Evolutionary conservation across 2,329 filamentous ascomycete species (phyloP).

Genomic region (Penicillium palitans): DNA sequence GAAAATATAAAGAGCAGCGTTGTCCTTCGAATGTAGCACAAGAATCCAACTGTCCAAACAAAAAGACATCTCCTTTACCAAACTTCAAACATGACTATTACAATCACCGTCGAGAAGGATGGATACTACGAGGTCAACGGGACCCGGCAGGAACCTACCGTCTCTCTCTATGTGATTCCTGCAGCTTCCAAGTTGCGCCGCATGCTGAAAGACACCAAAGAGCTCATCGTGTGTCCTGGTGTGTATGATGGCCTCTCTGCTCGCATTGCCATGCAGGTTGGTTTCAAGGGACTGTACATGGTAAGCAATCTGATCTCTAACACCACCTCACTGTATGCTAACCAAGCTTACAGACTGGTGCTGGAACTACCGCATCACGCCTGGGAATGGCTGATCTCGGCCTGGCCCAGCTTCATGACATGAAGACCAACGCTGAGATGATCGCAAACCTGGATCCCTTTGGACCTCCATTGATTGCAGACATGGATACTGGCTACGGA

Average conservation of each 20-base stretch:
- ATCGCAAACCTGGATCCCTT: conserved; percentile 59
- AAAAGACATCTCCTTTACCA: not conserved
- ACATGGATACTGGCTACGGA: conserved; percentile 57
- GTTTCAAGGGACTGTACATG: conserved; percentile 68
- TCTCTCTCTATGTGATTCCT: conserved; percentile 31
- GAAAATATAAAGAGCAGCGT: conserved; percentile 11
- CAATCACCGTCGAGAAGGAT: conserved; percentile 36
- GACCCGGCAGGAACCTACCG: conserved; percentile 28
- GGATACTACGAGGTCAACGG: conserved; percentile 37
- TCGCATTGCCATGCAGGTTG: conserved; percentile 61
- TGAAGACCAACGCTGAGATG: conserved; percentile 64
- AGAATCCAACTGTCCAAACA: not conserved
- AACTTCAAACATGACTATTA: conserved; percentile 30
- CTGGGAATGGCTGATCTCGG: conserved; percentile 66
- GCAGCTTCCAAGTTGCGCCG: conserved; percentile 34
- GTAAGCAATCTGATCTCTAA: conserved; percentile 40
- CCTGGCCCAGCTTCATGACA: conserved; percentile 62
- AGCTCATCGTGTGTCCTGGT: conserved; percentile 59
- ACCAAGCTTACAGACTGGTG: conserved; percentile 53
- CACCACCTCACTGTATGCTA: not conserved
- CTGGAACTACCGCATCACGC: conserved; percentile 61
- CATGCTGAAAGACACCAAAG: conserved; percentile 30
- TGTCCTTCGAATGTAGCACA: conserved; percentile 1
- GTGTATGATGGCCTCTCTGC: conserved; percentile 70
- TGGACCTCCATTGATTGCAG: conserved; percentile 58